Conservation (phyloP, 2,329 filamentous ascomycete genomes). For the Aspergillus brasiliensis region DNA sequence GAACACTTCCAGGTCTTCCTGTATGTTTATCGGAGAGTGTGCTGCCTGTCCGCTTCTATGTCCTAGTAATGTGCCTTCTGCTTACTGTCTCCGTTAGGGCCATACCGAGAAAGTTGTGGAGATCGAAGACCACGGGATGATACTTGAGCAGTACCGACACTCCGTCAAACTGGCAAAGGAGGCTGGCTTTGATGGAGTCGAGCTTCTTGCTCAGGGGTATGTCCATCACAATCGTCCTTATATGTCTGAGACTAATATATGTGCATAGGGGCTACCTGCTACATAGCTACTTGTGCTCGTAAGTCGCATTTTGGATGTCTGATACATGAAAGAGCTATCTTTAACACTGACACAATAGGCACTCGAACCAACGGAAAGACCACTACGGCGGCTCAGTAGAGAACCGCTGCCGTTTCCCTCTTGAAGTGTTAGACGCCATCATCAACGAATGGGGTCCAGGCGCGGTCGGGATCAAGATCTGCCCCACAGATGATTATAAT, state of each 20-base stretch:
- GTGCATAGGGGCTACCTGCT: conserved; percentile 1
- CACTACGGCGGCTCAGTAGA: conserved; percentile 35
- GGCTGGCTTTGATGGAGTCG: conserved; percentile 21
- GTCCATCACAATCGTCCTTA: conserved; percentile 14
- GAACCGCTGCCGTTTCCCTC: conserved; percentile 34
- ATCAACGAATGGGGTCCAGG: conserved; percentile 24
- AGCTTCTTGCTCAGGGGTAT: conserved; percentile 18
- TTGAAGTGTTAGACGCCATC: conserved; percentile 35
- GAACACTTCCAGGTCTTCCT: conserved; percentile 17
- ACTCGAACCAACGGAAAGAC: conserved; percentile 31
- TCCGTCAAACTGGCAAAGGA: conserved; percentile 12
- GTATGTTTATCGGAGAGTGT: no score
- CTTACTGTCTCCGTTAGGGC: no score
- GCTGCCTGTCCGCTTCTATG: no score
- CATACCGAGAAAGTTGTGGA: conserved; percentile 18
- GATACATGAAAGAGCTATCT: not conserved
- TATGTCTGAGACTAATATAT: not conserved
- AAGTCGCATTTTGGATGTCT: not conserved
- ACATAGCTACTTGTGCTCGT: conserved; percentile 2
- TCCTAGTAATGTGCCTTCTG: no score
- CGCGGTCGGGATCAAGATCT: conserved; percentile 30
- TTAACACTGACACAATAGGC: not conserved
- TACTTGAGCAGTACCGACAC: conserved; percentile 18
- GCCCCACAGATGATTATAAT: conserved; percentile 30
- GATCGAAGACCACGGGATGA: conserved; percentile 11